A percentile compares a stretch with the other conserved stretches of the same genome.
Evolutionary conservation across 352 stramenopile species (phyloP).

Genomic region (Thalassiosira sp.): DNA sequence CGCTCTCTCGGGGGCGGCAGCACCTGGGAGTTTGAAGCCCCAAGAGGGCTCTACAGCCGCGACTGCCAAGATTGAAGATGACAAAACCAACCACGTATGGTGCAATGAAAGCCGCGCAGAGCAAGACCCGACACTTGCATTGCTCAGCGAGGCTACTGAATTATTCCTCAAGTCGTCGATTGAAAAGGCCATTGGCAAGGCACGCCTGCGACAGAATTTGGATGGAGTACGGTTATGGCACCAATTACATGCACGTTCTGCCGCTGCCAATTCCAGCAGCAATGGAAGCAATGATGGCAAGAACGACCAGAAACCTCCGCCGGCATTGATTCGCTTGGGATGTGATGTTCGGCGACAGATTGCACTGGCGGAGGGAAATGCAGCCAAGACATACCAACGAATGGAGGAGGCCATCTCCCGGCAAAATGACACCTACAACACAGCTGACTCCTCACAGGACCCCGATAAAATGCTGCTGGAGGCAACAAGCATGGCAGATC

Average conservation of each 20-base stretch:
- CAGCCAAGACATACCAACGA: constrained; percentile 67
- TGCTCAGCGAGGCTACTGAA: constrained; percentile 69
- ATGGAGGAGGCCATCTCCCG: constrained; percentile 78
- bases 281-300: not conserved
- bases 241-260: constrained; percentile 20
- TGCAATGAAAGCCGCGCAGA: constrained; percentile 70
- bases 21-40: not conserved
- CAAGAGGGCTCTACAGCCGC: not conserved
- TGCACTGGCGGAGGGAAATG: constrained; percentile 68
- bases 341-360: constrained; percentile 73
- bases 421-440: constrained; percentile 39
- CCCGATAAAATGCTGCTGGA: constrained; percentile 48
- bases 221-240: constrained; percentile 76
- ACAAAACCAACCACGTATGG: constrained; percentile 55
- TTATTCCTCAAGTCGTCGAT: constrained; percentile 68
- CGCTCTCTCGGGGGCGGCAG: too few species aligned
- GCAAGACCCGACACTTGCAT: constrained; percentile 61
- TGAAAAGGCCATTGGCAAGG: constrained; percentile 63
- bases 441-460: constrained; percentile 19
- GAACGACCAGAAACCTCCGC: constrained; percentile 18
- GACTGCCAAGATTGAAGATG: constrained; percentile 20
- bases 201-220: constrained; percentile 72
- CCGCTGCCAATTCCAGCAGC: constrained; percentile 10
- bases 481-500: constrained; percentile 63
- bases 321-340: constrained; percentile 63